Conservation (phyloP, 768 basidiomycete species). For the Rubroboletus satanas region DNA sequence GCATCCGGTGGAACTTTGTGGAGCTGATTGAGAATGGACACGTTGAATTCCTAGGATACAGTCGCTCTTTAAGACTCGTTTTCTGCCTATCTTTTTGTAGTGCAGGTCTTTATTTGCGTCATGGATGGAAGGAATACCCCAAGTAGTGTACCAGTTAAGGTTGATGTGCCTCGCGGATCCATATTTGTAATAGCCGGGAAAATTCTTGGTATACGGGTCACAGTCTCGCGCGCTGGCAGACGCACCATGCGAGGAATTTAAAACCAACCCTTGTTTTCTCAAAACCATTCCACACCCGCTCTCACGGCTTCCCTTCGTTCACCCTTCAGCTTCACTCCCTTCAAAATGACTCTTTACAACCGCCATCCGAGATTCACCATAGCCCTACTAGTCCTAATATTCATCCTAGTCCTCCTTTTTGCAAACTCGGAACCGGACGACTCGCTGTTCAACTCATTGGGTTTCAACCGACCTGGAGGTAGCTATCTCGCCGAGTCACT, state of each 20-base stretch:
- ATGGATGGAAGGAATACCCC: neutral
- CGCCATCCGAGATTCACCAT: constrained; percentile 32
- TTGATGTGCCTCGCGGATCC: too few species aligned
- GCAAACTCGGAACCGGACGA: constrained; percentile 17
- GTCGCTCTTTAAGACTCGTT: neutral
- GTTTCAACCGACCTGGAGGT: neutral
- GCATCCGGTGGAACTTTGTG: neutral
- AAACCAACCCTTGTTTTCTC: neutral
- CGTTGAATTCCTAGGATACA: neutral
- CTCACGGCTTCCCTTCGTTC: constrained; percentile 13
- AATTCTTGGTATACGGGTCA: neutral
- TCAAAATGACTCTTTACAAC: constrained; percentile 25
- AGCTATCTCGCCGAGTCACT: constrained; percentile 11
- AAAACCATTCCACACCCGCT: neutral
- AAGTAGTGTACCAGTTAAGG: too few species aligned
- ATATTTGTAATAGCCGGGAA: too few species aligned
- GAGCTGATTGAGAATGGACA: neutral
- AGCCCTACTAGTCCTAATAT: constrained; percentile 23
- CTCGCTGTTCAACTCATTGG: neutral
- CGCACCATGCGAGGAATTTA: neutral
- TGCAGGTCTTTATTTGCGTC: neutral
- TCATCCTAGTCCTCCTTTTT: constrained; percentile 28
- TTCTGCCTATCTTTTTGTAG: neutral
- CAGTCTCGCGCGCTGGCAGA: neutral
- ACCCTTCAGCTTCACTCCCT: constrained; percentile 2